These are phyloP conservation scores for Cinchona pubescens DNA, from an alignment of 257 asterid species.

Conservation along the genomic window DNA sequence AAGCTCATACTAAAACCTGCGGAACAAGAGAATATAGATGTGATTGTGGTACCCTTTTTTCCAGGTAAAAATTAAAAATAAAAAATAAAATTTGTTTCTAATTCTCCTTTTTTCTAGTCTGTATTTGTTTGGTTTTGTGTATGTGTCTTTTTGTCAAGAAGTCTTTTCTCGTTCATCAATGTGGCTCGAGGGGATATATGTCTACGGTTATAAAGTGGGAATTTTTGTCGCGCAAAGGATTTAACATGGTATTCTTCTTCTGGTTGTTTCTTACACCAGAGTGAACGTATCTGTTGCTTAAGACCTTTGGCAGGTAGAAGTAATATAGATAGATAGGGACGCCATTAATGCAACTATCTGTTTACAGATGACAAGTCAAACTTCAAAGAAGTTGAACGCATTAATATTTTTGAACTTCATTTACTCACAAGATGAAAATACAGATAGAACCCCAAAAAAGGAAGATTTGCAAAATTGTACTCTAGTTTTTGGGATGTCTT, in stretches of 20 bases:
- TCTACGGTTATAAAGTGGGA: conserved; percentile 2
- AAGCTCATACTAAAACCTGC: conserved; percentile 83
- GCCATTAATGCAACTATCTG: conserved; percentile 21
- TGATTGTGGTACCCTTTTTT: conserved; percentile 84
- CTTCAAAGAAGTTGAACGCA: neutral
- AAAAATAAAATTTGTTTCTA: neutral
- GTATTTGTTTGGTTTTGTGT: neutral
- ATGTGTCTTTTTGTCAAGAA: conserved; percentile 1
- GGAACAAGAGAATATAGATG: conserved; percentile 84
- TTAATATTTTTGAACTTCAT: neutral
- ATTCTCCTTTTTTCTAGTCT: neutral
- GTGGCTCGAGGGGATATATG: neutral
- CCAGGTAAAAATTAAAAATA: conserved; percentile 50
- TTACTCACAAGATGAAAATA: neutral
- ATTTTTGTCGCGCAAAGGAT: neutral
- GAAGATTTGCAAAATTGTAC: neutral
- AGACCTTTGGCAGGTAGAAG: conserved; percentile 19
- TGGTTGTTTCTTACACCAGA: conserved; percentile 26
- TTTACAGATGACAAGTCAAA: neutral
- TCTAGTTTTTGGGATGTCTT: neutral
- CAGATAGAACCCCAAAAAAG: neutral
- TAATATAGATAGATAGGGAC: conserved; percentile 9
- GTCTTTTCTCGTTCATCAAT: conserved; percentile 8
- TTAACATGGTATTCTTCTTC: conserved; percentile 18
- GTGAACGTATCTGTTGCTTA: conserved; percentile 8